Percentiles rank a stretch among this genome's conserved stretches.
Conservation (phyloP, 805 yeast species). For the Pichia paraexigua region DNA sequence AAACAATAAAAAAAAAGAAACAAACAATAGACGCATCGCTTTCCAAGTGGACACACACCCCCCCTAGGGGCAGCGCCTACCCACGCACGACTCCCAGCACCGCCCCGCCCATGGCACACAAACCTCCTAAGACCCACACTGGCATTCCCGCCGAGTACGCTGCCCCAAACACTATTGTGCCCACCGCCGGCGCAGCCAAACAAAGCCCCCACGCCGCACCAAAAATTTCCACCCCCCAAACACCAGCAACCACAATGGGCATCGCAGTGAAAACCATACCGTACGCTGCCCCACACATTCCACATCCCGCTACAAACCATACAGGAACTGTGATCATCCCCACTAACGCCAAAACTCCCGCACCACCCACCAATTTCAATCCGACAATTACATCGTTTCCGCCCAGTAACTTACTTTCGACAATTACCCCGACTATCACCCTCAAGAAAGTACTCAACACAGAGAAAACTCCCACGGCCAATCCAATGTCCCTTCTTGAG, state of each 20-base stretch:
- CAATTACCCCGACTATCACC: slow-evolving; percentile 43
- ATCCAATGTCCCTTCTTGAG: background rate
- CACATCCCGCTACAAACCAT: background rate
- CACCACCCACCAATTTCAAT: background rate
- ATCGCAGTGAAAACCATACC: slow-evolving; percentile 79
- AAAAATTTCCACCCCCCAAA: slow-evolving; percentile 81
- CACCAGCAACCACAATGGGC: slow-evolving; percentile 69
- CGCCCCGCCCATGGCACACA: background rate
- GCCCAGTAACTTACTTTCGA: background rate
- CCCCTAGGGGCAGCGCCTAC: background rate
- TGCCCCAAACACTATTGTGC: slow-evolving; percentile 61
- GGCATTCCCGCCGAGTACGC: slow-evolving; percentile 47
- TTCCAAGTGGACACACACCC: background rate
- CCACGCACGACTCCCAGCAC: background rate
- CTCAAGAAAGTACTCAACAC: slow-evolving; percentile 61
- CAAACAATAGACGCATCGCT: background rate
- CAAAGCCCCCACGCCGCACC: slow-evolving; percentile 90
- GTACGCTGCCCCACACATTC: slow-evolving; percentile 50
- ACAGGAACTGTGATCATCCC: background rate
- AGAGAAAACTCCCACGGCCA: slow-evolving; percentile 48
- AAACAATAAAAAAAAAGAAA: background rate
- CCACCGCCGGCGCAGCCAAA: slow-evolving; percentile 83
- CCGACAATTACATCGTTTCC: background rate
- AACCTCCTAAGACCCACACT: background rate
- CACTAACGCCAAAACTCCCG: background rate